These are phyloP conservation scores for Pseudevernia furfuracea DNA, from an alignment of 495 filamentous ascomycete genomes.

Conservation along the genomic window DNA sequence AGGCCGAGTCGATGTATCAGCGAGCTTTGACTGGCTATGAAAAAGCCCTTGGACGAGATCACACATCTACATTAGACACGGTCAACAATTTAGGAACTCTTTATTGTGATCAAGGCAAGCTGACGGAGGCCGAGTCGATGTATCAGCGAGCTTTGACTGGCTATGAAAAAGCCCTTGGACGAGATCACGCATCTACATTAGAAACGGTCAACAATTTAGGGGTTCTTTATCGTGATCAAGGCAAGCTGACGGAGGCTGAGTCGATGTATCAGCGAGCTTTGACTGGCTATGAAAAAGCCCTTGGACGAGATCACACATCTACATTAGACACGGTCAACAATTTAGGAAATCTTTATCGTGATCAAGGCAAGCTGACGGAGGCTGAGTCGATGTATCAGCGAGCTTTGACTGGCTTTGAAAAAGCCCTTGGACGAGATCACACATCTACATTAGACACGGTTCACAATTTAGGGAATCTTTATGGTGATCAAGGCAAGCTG, in stretches of 20 bases:
- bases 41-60: slow-evolving; percentile 28
- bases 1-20: slow-evolving; percentile 25
- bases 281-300: slow-evolving; percentile 29
- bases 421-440: slow-evolving; percentile 26
- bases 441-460: slow-evolving; percentile 30
- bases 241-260: slow-evolving; percentile 30
- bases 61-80: slow-evolving; percentile 30
- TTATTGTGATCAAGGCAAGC: slow-evolving; percentile 21
- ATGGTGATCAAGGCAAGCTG: slow-evolving; percentile 21
- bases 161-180: slow-evolving; percentile 26
- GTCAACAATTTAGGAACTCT: slow-evolving; percentile 23
- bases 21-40: slow-evolving; percentile 22
- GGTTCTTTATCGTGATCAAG: slow-evolving; percentile 22
- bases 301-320: neutral
- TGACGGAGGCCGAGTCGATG: slow-evolving; percentile 24
- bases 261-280: slow-evolving; percentile 32
- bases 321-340: neutral
- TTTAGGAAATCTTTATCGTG: slow-evolving; percentile 19
- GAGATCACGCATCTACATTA: slow-evolving; percentile 27
- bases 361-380: slow-evolving; percentile 23
- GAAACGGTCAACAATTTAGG: slow-evolving; percentile 27
- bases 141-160: slow-evolving; percentile 19
- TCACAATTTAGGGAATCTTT: slow-evolving; percentile 22
- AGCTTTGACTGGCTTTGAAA: slow-evolving; percentile 25
- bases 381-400: slow-evolving; percentile 25